Base-by-base conservation (phyloP, 345 rosid genomes). In the Hibiscus trionum region DNA sequence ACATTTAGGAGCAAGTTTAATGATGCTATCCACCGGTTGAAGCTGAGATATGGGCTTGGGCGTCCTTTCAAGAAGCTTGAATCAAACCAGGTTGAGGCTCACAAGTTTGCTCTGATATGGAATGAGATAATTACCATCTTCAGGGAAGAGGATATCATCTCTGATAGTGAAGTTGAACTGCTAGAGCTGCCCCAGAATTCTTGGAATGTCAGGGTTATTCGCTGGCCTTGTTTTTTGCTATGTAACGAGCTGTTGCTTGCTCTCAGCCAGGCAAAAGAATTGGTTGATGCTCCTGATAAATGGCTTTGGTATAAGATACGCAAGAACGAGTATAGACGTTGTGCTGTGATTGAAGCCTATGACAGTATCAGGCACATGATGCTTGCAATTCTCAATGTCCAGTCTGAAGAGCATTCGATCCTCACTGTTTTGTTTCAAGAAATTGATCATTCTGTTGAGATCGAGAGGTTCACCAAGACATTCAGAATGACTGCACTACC, bases 221-320 rank as follows among this genome's bases (percentile, higher is more conserved):
- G 97, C 57, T 94, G 98, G 98, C 98, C 98, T 7, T 90, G 97
- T 77, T 88, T 91, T 78, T 86, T 94, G 69, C 86, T 94, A 67
- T 88, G 98, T 80, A 94, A 94, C 73, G 98, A 94, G 88, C 82
- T 94, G 79, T 84, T 94, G 65, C 96, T 88, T 82, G 97, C 98
- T 55, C 93, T 94, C 70, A 86, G 95, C 82, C 90, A 90, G 86
- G 98, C 96, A 33, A 88, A 79, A 80, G 97, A 90, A 83, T 79
- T 94, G 83, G 76, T 88, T 72, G 96, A 88, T 81, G 98, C 97
- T 72, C 92, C 97, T 64, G 98, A 94, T 80, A 90, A 83, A 85
- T 88, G 96, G 97, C 88, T 94, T 56, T 94, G 98, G 97, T 76
- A 83, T 82, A 94, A 88, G 84, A 89, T 94, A 77, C 78, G 92